Percentiles rank a stretch among this genome's conserved stretches.
Evolutionary conservation across 176 grass and related monocot genomes (phyloP).

Genomic region (Triticum aestivum): IWGSC_CS_RefSeq_v2.1 NC_057812.1:731906638-731907137

Average conservation of each 20-base stretch:
- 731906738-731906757: neutral
- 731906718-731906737: neutral
- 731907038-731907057: neutral
- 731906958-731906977: constrained; percentile 6
- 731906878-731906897: constrained; percentile 37
- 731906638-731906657: too few relatives aligned
- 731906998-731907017: constrained; percentile 9
- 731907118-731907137: neutral
- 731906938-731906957: constrained; percentile 41
- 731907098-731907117: neutral
- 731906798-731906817: constrained; percentile 40
- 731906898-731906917: neutral
- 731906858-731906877: constrained; percentile 40
- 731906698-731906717: neutral
- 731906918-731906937: constrained; percentile 36
- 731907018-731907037: neutral
- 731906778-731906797: constrained; percentile 42
- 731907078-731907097: neutral
- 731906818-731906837: constrained; percentile 18
- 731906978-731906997: neutral
- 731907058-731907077: neutral
- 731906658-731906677: too few relatives aligned
- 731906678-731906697: neutral
- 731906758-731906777: neutral
- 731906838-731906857: constrained; percentile 41